Evolutionary conservation across 2,329 filamentous ascomycete species (phyloP).

Genomic region (Hymenoscyphus fraxineus): DNA sequence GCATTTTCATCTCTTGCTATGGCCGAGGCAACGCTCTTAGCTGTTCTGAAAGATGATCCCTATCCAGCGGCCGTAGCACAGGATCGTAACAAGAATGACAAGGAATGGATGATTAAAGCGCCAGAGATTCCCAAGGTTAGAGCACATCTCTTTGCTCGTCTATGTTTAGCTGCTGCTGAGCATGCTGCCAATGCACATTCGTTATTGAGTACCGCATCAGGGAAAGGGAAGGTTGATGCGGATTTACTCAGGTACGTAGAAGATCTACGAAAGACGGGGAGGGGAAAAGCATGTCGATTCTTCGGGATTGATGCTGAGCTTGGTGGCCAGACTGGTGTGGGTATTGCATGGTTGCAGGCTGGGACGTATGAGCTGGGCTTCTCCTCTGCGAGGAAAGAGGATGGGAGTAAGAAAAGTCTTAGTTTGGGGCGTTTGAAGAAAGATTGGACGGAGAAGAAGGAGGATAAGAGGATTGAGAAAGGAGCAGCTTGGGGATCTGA

Average conservation of each 20-base stretch:
- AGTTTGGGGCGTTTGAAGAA: constrained; percentile 65
- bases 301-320: constrained; percentile 86
- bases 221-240: constrained; percentile 54
- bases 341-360: constrained; percentile 80
- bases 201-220: constrained; percentile 43
- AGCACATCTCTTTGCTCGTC: constrained; percentile 78
- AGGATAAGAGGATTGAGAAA: constrained; percentile 75
- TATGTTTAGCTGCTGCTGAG: constrained; percentile 84
- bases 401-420: constrained; percentile 48
- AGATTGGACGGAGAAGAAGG: constrained; percentile 70
- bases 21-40: constrained; percentile 84
- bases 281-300: constrained; percentile 84
- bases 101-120: constrained; percentile 94
- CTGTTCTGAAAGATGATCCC: constrained; percentile 90
- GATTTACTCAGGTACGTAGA: constrained; percentile 69
- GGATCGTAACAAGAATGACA: constrained; percentile 75
- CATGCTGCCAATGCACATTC: constrained; percentile 72
- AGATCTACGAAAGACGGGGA: constrained; percentile 68
- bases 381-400: constrained; percentile 37
- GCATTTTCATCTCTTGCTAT: constrained; percentile 65
- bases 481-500: constrained; percentile 74
- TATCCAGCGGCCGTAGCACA: constrained; percentile 82
- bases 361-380: constrained; percentile 73
- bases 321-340: constrained; percentile 75
- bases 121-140: constrained; percentile 86